Evolutionary conservation across 1,284 basidiomycete species (phyloP).

Genomic region (Athelia sp.): DNA sequence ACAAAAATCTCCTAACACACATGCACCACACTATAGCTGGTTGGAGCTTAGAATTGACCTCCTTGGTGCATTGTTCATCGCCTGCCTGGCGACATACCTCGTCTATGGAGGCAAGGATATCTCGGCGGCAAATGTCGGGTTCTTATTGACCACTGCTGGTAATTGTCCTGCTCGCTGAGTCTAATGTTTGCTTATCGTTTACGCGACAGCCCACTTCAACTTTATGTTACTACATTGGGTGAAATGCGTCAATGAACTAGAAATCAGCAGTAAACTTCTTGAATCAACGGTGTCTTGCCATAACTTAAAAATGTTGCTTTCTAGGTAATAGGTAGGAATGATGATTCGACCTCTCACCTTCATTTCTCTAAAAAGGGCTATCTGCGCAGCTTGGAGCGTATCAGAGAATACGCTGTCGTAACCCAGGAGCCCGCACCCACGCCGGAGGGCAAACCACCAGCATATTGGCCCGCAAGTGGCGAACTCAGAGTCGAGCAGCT

Average conservation of each 20-base stretch:
- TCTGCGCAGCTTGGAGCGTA: slow-evolving; percentile 29
- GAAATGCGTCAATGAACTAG: slow-evolving; percentile 10
- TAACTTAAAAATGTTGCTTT: not conserved
- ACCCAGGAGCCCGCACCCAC: slow-evolving; percentile 33
- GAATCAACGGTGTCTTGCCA: not conserved
- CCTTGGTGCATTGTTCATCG: slow-evolving; percentile 12
- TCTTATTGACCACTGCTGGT: slow-evolving; percentile 11
- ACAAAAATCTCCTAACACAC: too few relatives aligned
- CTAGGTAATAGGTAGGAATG: not conserved
- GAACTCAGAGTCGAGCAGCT: slow-evolving; percentile 29
- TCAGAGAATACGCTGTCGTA: slow-evolving; percentile 37
- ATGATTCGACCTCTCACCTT: not conserved
- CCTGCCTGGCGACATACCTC: slow-evolving; percentile 10
- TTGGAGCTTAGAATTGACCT: slow-evolving; percentile 10
- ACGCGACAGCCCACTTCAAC: slow-evolving; percentile 3
- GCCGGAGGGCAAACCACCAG: slow-evolving; percentile 29
- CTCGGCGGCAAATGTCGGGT: slow-evolving; percentile 10
- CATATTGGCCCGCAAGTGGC: slow-evolving; percentile 41
- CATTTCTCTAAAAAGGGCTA: not conserved
- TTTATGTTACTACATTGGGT: slow-evolving; percentile 11
- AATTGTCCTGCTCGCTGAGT: slow-evolving; percentile 31
- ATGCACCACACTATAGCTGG: slow-evolving; percentile 5
- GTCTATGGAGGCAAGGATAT: slow-evolving; percentile 9
- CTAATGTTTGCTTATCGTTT: not conserved
- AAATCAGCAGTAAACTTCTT: slow-evolving; percentile 4